A percentile compares a stretch with the other conserved stretches of the same genome.
These are phyloP conservation scores for Chlorociboria aeruginascens DNA, from an alignment of 495 filamentous ascomycete genomes.

Conservation along the genomic window DNA sequence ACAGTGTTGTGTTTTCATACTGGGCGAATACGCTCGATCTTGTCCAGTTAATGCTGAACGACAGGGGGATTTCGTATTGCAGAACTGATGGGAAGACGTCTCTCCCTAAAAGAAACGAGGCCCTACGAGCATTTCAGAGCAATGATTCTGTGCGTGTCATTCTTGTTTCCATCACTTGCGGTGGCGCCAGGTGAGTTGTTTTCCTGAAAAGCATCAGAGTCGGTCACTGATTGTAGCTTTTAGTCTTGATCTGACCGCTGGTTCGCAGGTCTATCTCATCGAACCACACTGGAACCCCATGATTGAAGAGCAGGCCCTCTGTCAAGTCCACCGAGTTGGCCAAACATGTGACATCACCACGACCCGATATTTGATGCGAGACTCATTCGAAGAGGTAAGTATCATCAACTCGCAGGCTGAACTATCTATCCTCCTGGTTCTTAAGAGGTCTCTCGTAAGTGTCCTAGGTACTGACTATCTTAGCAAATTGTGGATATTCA, in stretches of 20 bases:
- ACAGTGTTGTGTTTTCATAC: too few species aligned
- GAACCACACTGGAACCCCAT: constrained; percentile 25
- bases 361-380: constrained; percentile 19
- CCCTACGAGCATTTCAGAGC: constrained; percentile 3
- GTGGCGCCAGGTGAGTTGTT: constrained; percentile 4
- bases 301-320: constrained; percentile 22
- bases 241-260: constrained; percentile 19
- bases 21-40: constrained; percentile 4
- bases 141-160: constrained; percentile 5
- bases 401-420: background rate
- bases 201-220: background rate
- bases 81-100: constrained; percentile 1
- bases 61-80: background rate
- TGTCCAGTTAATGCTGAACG: background rate
- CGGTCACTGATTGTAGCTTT: background rate
- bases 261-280: constrained; percentile 18
- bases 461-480: background rate
- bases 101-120: background rate
- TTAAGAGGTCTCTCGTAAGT: background rate
- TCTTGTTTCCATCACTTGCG: constrained; percentile 9
- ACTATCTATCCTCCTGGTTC: background rate
- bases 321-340: constrained; percentile 22
- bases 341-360: constrained; percentile 19
- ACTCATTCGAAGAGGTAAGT: constrained; percentile 22
- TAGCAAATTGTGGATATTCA: constrained; percentile 3